Conservation (phyloP, 164 flowering plant species). For the Annona cherimola region DNA sequence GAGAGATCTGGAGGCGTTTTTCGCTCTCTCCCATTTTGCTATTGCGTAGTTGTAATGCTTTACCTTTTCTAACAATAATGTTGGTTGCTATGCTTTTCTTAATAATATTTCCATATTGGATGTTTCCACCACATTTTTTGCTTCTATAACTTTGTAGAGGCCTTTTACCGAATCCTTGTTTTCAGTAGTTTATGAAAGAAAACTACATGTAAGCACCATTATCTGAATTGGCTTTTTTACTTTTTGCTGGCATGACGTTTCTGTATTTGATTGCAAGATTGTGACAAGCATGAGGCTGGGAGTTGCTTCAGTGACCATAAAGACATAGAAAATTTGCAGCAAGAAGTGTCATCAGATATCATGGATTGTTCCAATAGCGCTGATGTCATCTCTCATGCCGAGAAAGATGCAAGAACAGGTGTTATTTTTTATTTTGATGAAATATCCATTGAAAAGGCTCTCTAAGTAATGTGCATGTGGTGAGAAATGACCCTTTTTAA, state of each 20-base stretch:
- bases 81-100: background rate
- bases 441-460: background rate
- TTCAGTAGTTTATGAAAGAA: too few relatives aligned
- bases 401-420: background rate
- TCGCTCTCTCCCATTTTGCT: background rate
- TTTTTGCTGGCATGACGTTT: background rate
- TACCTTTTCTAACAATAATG: background rate
- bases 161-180: background rate
- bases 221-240: background rate
- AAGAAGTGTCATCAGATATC: slow-evolving; percentile 27
- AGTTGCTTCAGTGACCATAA: slow-evolving; percentile 8
- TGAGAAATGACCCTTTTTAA: background rate
- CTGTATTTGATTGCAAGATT: background rate
- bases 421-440: background rate
- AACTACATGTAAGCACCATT: too few relatives aligned
- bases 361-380: background rate
- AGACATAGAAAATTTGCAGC: slow-evolving; percentile 18
- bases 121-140: too few relatives aligned
- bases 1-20: slow-evolving; percentile 35
- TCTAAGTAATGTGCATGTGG: background rate
- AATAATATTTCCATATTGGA: background rate
- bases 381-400: background rate
- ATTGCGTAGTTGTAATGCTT: background rate
- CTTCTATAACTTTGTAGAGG: background rate
- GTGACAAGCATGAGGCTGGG: background rate